A percentile compares a stretch with the other conserved stretches of the same genome.
Conservation (phyloP, 2,329 filamentous ascomycete species). For the Fusarium oxysporum region DNA sequence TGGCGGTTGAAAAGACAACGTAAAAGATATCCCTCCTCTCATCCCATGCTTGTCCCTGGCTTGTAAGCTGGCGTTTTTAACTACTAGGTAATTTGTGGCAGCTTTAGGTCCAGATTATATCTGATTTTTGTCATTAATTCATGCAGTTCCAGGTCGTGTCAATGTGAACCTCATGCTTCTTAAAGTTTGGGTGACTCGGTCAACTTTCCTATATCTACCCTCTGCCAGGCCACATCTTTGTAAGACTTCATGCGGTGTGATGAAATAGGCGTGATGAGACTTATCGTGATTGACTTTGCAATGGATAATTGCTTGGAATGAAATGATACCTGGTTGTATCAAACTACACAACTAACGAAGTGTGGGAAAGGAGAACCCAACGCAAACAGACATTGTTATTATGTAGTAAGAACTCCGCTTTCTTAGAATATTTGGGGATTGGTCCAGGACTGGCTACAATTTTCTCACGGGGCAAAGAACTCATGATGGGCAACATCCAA, state of each 20-base stretch:
- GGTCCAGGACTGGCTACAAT: not conserved
- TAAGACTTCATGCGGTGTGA: not conserved
- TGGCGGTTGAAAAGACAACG: conserved; percentile 30
- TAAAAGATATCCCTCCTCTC: conserved; percentile 25
- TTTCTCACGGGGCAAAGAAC: not conserved
- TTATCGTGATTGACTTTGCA: not conserved
- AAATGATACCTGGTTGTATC: not conserved
- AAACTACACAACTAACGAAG: not conserved
- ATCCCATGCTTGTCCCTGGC: not conserved
- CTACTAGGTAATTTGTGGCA: not conserved
- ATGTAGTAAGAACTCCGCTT: no score
- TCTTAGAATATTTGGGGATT: not conserved
- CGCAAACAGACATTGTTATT: not conserved
- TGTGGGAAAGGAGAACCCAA: not conserved
- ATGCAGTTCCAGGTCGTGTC: not conserved
- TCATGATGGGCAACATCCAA: not conserved
- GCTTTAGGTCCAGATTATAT: not conserved
- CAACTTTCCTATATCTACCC: not conserved
- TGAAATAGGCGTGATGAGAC: not conserved
- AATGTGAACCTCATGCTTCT: not conserved
- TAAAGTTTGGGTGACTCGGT: not conserved
- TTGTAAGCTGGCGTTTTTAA: not conserved
- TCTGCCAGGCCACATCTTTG: not conserved
- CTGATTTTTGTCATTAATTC: not conserved
- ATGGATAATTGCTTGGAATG: not conserved